phyloP scores from a whole-genome alignment of 106 monocot species.

The Dendrobium huoshanense region DNA sequence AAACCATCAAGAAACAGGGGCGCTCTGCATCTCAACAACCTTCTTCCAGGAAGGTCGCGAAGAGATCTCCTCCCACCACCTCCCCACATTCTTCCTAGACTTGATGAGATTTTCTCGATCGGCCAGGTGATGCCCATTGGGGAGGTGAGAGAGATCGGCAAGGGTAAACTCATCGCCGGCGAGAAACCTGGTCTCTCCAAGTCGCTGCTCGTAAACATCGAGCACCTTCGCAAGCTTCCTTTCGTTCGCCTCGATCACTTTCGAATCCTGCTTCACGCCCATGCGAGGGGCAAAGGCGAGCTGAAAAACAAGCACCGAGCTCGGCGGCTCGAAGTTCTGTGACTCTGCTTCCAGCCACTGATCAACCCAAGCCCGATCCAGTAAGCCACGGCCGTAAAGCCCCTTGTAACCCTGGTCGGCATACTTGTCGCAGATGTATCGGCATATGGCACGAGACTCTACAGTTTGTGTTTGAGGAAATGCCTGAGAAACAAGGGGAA shows the following conservation, averaged over 20 bases:
- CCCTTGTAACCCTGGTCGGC: conserved; percentile 45
- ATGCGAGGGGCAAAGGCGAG: conserved; percentile 51
- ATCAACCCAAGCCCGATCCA: conserved; percentile 51
- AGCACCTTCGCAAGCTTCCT: conserved; percentile 62
- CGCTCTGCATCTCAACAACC: conserved; percentile 62
- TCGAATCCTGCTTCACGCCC: conserved; percentile 40
- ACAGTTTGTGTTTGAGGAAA: conserved; percentile 1
- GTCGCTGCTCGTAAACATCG: conserved; percentile 70
- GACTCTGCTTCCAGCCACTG: conserved; percentile 80
- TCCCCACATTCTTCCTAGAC: conserved; percentile 52
- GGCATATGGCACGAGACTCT: conserved; percentile 75
- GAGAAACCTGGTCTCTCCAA: conserved; percentile 65
- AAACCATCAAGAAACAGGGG: conserved; percentile 20
- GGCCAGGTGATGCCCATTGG: conserved; percentile 52
- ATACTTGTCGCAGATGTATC: conserved; percentile 76
- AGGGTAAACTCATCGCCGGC: conserved; percentile 82
- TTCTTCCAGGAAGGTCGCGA: conserved; percentile 67
- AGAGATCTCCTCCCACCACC: conserved; percentile 90
- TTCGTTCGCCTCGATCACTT: conserved; percentile 39
- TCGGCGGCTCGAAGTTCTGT: conserved; percentile 53
- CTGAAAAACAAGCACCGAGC: conserved; percentile 47
- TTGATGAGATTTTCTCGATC: conserved; percentile 33
- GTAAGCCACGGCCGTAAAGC: conserved; percentile 35
- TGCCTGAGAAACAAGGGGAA: not conserved
- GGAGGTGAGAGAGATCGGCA: conserved; percentile 81